Base-by-base conservation (phyloP, 1,139 yeast species). In the Williopsis jadinii region DNA sequence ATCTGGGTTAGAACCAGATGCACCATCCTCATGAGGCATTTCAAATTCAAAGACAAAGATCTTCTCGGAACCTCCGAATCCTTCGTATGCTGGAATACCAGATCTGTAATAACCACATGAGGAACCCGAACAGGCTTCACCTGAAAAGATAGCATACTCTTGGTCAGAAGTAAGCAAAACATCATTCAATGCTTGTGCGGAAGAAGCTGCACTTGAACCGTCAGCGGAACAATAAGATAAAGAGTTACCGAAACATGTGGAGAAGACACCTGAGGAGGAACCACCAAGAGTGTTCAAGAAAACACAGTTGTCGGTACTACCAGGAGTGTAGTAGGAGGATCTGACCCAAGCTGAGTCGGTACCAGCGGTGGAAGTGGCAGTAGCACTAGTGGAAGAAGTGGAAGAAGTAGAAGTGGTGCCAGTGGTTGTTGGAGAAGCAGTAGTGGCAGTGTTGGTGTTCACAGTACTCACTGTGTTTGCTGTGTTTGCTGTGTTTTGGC, bases 31-130 rank as follows among this genome's bases (percentile, higher is more conserved):
- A 42, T 71, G 64, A 40, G 98, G 97, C 97, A 90, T 90, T 56
- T 74, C 68, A 67, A 92, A 90, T 66, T 88, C 95, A 62, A 92
- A 86, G 53, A 85, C 75, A 61, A 90, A 90, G 68, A 90, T 79
- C 71, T 88, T 90, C 59, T 75, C 67, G 42, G 75, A 65, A 47
- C 90, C 90, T 40, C 79, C 83, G 60, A 83, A 92, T 27, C 97
- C 97, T 58, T 88, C 95, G 68, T 78, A 84, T 28, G 97, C 97
- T 43, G 96, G 95, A 49, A 83, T 86, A 39, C 80, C 92, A 3
- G 66, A 63, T 67, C 97, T 77, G 73, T 83, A 85, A 66, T 78
- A 87, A 46, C 97, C 97, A 72, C 98, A 90, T 8, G 43, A 82
- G 46, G 72, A 73, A 27, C 75, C 67, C 9, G 61, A 68, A 70